Evolutionary conservation across 164 flowering plant species (phyloP), one percentile per base, ranked within the genome.

Genomic region (Cinnamomum chago): DNA sequence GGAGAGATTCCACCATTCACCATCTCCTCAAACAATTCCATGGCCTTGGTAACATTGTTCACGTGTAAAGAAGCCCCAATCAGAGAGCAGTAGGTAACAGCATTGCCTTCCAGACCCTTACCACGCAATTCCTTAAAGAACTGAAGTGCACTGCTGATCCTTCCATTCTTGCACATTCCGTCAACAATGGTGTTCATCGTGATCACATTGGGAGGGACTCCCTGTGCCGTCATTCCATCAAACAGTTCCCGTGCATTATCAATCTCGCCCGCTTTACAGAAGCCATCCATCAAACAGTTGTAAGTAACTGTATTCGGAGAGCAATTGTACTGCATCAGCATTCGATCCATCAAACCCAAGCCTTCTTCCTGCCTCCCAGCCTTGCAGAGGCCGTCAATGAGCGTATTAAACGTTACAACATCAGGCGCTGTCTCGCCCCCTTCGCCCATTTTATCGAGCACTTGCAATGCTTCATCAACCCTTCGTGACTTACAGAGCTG

Each of bases 341-440:
- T 90, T 71, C 60, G 71, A 64, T 83, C 79, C 81, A 89, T 58
- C 82, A 93, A 82, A 40, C 13, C 74, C 74, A 86, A 68, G 2
- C 86, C 97, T 80, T 95, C 94, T 51, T 86, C 91, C 24, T 75
- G 87, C 78, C 94, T 85, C 64, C 97, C 99, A 58, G 85, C 89
- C 77, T 88, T 92, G 81, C 99, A 93, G n/a, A 91, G 83, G 25
- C 97, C 99, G 79, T 89, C 90, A 74, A 93, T 85, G 58, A 93
- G 28, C 64, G 92, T 88, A 70, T 93, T 95, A 73, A 83, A 90
- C 35, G 78, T 83, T 33, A 92, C 70, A 50, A 79, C 78, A 83
- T 95, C 95, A 0, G 95, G 92, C 65, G 82, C 76, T 4, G 72
- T 50, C 68, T 79, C 70, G 3, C 74, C 86, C 55, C 20, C 73